phyloP scores from a whole-genome alignment of 345 rosid species.

The Draba incana region DNA sequence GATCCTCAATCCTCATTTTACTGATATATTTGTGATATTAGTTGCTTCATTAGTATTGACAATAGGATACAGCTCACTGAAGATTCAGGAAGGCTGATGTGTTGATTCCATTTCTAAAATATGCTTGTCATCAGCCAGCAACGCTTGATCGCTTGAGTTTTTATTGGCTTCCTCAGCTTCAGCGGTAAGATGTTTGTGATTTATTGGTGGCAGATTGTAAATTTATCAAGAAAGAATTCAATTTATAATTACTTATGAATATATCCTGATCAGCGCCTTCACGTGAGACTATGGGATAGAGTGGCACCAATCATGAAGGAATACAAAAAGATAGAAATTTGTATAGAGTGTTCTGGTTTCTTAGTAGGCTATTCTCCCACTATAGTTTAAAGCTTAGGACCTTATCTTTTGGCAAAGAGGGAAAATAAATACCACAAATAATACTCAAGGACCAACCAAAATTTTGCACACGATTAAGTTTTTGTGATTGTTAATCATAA shows the following conservation, averaged over 20 bases:
- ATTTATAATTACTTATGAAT: not conserved
- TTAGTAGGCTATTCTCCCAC: not conserved
- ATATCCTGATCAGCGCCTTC: constrained; percentile 54
- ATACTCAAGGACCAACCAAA: not conserved
- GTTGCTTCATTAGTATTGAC: too few species aligned
- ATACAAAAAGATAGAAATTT: constrained; percentile 84
- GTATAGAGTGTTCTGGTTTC: constrained; percentile 49
- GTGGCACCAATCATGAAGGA: constrained; percentile 84
- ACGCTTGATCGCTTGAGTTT: constrained; percentile 65
- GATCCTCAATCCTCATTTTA: too few species aligned
- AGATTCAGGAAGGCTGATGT: constrained; percentile 81
- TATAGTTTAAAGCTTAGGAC: not conserved
- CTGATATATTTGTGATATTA: too few species aligned
- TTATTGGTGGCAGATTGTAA: not conserved
- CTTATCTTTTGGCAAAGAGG: not conserved
- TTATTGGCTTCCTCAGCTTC: constrained; percentile 84
- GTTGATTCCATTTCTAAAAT: constrained; percentile 55
- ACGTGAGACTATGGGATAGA: constrained; percentile 59
- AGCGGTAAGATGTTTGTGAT: constrained; percentile 60
- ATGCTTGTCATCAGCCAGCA: constrained; percentile 68
- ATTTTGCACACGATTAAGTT: not conserved
- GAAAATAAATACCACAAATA: not conserved
- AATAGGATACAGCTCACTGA: constrained; percentile 69
- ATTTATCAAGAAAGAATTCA: not conserved
- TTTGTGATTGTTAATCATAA: not conserved